Evolutionary conservation across 2,329 filamentous ascomycete species (phyloP), one percentile per base, ranked within the genome.

Genomic region (Tolypocladium inflatum): DNA sequence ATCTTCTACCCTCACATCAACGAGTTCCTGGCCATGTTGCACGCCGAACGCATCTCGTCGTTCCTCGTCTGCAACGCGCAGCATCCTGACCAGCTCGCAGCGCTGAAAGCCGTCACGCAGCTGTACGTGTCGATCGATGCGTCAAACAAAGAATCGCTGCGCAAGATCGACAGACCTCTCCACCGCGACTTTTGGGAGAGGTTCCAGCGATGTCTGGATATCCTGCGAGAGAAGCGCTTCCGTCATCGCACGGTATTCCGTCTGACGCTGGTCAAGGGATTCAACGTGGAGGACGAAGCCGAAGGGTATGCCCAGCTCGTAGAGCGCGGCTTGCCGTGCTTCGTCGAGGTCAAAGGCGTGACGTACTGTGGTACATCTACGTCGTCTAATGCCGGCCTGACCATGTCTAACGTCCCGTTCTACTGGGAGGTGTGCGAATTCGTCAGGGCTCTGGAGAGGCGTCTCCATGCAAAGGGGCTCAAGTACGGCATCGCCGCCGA

Each of bases 1-100:
- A 97, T 97, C 66, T 97, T 97, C 76, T 97, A 97, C 72, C 94
- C 94, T 11, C 87, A 96, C 68, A 97, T 97, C 79, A 97, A 99
- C 73, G 88, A 92, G 68, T 92, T 97, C 67, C 78, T 95, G 1
- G 81, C 77, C 13, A 83, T 97, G 79, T 80, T 99, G 63, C 93
- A 97, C 75, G 77, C 73, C 15, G 89, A 96, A 71, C 87, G 85
- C 65, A 97, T 97, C 64, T 96, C 90, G 3, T 94, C 89, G 38
- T 99, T 97, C 76, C 79, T 97, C 0, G 94, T 99, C 59, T 97
- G 93, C 79, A 97, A 97, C 68, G 93, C 93, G 1, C 94, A 97
- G 72, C 93, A 97, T 69, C 94, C 93, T 0, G 91, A 95, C 57
- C 89, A 97, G 70, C 83, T 97, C 33, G 89, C 87, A 1, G 81